These are phyloP conservation scores for Globisporangium yorkense DNA, from an alignment of 352 stramenopile genomes.

Conservation along the genomic window DNA sequence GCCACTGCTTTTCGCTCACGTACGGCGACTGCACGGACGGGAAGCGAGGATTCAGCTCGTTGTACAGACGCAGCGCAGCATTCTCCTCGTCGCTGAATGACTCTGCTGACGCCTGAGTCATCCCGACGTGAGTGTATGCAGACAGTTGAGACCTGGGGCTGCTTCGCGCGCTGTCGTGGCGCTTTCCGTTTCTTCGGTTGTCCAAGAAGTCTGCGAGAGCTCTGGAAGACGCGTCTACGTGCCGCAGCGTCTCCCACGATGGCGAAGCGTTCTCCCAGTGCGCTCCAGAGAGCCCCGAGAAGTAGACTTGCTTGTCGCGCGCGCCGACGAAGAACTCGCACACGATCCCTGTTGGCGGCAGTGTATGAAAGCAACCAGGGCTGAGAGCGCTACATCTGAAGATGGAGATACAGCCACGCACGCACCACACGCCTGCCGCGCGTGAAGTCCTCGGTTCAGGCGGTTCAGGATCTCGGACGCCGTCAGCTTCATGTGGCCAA, in stretches of 20 bases:
- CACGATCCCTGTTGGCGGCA: slow-evolving; percentile 21
- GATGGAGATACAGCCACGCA: background rate
- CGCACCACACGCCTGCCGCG: slow-evolving; percentile 28
- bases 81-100: slow-evolving; percentile 4
- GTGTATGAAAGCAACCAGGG: background rate
- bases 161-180: too few relatives aligned
- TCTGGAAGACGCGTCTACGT: slow-evolving; percentile 30
- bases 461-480: slow-evolving; percentile 49
- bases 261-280: slow-evolving; percentile 31
- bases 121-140: too few relatives aligned
- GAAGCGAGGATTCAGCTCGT: slow-evolving; percentile 59
- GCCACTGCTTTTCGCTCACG: slow-evolving; percentile 42
- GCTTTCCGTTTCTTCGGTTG: background rate
- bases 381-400: background rate
- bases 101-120: background rate
- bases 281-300: slow-evolving; percentile 35
- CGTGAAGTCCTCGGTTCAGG: slow-evolving; percentile 30
- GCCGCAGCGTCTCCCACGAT: slow-evolving; percentile 36
- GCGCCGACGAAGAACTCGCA: slow-evolving; percentile 59
- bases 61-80: slow-evolving; percentile 21
- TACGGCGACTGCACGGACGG: slow-evolving; percentile 46
- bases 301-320: slow-evolving; percentile 25
- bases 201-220: slow-evolving; percentile 4
- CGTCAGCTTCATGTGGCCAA: slow-evolving; percentile 51
- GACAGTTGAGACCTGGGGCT: background rate